These are phyloP conservation scores for Chernovozyma aurita DNA, from an alignment of 1,139 yeast species.

Conservation along the genomic window DNA sequence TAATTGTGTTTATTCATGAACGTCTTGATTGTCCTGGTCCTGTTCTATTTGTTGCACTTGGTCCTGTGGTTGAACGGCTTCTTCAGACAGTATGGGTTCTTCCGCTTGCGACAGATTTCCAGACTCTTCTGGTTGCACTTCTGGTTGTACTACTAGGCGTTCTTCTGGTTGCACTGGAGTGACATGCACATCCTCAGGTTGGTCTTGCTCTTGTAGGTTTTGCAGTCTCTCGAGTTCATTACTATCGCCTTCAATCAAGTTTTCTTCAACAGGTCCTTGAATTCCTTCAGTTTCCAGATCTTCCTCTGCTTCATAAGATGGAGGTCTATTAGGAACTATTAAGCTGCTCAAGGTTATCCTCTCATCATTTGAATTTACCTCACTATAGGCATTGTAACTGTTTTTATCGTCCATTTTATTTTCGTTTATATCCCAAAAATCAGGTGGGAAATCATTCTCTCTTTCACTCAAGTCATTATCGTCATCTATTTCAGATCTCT, in stretches of 20 bases:
- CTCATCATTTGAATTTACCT: slow-evolving; percentile 31
- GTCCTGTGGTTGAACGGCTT: too few relatives aligned
- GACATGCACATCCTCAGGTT: too few relatives aligned
- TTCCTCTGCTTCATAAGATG: slow-evolving; percentile 21
- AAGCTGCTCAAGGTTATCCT: slow-evolving; percentile 39
- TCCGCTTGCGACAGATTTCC: too few relatives aligned
- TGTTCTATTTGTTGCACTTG: too few relatives aligned
- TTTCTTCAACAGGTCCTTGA: slow-evolving; percentile 9
- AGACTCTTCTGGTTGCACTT: too few relatives aligned
- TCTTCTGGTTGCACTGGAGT: too few relatives aligned
- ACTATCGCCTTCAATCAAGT: not conserved
- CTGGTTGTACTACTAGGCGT: too few relatives aligned
- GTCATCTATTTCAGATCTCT: slow-evolving; percentile 51
- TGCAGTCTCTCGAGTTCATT: not conserved
- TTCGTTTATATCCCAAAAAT: slow-evolving; percentile 41
- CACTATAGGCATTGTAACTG: slow-evolving; percentile 40
- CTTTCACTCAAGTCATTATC: slow-evolving; percentile 44
- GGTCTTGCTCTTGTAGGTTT: too few relatives aligned
- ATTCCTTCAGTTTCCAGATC: slow-evolving; percentile 14
- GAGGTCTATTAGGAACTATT: slow-evolving; percentile 30
- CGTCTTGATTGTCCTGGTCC: too few relatives aligned
- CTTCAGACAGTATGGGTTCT: too few relatives aligned
- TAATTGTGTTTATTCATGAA: too few relatives aligned
- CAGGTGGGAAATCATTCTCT: slow-evolving; percentile 53
- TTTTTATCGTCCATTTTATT: slow-evolving; percentile 23